Evolutionary conservation across 2,329 filamentous ascomycete species (phyloP).

Genomic region (Sclerotinia minor): DNA sequence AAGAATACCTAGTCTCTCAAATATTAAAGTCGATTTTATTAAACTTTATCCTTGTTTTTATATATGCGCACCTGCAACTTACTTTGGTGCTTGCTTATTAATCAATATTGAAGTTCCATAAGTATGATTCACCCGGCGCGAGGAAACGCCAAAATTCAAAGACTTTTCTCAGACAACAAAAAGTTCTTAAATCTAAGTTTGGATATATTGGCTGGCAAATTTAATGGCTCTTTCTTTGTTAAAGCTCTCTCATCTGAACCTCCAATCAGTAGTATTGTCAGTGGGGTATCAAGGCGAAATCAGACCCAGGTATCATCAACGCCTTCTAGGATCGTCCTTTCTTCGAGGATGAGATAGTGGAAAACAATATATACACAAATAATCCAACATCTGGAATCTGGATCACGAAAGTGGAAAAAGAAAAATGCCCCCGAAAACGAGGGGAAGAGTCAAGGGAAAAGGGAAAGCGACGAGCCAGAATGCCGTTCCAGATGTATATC

Average conservation of each 20-base stretch:
- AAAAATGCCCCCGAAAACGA: slow-evolving; percentile 31
- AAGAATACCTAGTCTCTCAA: no score
- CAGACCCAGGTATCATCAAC: background rate
- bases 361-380: background rate
- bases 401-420: background rate
- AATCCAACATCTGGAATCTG: background rate
- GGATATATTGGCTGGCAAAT: background rate
- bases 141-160: background rate
- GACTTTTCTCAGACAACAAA: background rate
- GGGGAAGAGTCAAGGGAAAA: slow-evolving; percentile 30
- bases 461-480: slow-evolving; percentile 22
- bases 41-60: background rate
- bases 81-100: slow-evolving; percentile 1
- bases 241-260: background rate
- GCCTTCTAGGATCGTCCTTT: background rate
- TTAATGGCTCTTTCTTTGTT: background rate
- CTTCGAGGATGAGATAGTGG: background rate
- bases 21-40: no score
- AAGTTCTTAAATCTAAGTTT: background rate
- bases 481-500: slow-evolving; percentile 47
- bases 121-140: background rate
- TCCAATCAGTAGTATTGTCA: background rate
- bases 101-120: background rate
- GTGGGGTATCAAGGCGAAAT: no score
- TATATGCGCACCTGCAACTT: background rate